phyloP scores from a whole-genome alignment of 108 stramenopile genomes.

The Skeletonema tropicum region DNA sequence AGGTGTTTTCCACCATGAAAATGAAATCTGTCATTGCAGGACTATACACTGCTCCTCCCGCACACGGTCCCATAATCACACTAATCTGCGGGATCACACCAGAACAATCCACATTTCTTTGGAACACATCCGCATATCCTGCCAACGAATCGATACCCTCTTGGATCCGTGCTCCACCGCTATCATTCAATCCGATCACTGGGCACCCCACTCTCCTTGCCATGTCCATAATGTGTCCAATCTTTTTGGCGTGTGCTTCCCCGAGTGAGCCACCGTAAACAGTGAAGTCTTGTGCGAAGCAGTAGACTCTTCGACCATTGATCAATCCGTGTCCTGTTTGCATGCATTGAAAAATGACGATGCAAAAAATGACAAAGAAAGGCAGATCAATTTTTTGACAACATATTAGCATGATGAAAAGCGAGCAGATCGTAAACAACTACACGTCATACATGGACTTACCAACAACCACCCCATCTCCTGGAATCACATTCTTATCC shows the following conservation, averaged over 20 bases:
- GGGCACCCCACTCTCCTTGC: slow-evolving; percentile 93
- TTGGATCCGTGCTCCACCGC: slow-evolving; percentile 97
- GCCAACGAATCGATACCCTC: slow-evolving; percentile 97
- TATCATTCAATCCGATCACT: slow-evolving; percentile 98
- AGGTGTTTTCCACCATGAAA: slow-evolving; percentile 96
- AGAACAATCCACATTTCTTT: slow-evolving; percentile 95
- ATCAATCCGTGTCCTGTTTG: slow-evolving; percentile 47
- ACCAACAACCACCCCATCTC: slow-evolving; percentile 94
- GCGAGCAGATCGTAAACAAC: background rate
- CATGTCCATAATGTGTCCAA: slow-evolving; percentile 99
- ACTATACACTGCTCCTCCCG: slow-evolving; percentile 94
- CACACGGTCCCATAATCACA: slow-evolving; percentile 96
- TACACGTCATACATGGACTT: background rate
- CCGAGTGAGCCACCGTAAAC: slow-evolving; percentile 96
- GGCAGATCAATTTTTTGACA: background rate
- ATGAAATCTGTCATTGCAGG: slow-evolving; percentile 99
- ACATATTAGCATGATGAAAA: background rate
- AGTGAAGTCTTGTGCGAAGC: slow-evolving; percentile 97
- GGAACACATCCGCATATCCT: slow-evolving; percentile 99
- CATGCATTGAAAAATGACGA: background rate
- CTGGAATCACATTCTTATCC: slow-evolving; percentile 82
- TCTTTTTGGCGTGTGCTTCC: slow-evolving; percentile 98
- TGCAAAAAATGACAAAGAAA: background rate
- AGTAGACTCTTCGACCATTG: slow-evolving; percentile 74
- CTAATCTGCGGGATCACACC: slow-evolving; percentile 96